A percentile compares a stretch with the other conserved stretches of the same genome.
Conservation (phyloP, 2,329 filamentous ascomycete species). For the Colletotrichum endophyticum region DNA sequence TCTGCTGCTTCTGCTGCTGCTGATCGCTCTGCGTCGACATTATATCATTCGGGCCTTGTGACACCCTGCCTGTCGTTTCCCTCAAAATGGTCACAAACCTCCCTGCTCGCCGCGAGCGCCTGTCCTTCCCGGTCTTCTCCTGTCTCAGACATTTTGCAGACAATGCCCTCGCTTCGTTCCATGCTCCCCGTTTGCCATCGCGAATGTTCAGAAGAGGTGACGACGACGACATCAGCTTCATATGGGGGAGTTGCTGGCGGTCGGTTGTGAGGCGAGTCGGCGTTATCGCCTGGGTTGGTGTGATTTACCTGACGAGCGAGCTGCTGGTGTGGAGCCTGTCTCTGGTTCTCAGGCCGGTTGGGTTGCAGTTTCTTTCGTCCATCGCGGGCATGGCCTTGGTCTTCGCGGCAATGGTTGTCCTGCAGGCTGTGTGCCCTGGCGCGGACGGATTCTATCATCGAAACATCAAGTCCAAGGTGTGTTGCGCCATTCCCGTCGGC, state of each 20-base stretch:
- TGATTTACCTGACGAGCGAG: slow-evolving; percentile 46
- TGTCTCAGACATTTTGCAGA: slow-evolving; percentile 30
- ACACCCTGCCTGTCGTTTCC: not conserved
- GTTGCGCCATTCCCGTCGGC: not conserved
- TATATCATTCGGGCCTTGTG: not conserved
- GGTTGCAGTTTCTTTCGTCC: slow-evolving; percentile 50
- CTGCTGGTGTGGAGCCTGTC: slow-evolving; percentile 52
- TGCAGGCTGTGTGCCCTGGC: slow-evolving; percentile 20
- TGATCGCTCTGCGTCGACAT: not conserved
- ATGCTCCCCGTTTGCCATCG: not conserved
- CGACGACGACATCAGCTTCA: not conserved
- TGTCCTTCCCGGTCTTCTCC: slow-evolving; percentile 25
- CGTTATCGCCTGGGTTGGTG: slow-evolving; percentile 35
- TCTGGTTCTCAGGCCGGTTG: slow-evolving; percentile 31
- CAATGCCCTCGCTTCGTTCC: not conserved
- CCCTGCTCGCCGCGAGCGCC: not conserved
- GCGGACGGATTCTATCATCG: slow-evolving; percentile 32
- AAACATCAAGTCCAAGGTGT: slow-evolving; percentile 38
- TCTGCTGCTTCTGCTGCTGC: not conserved
- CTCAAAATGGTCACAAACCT: not conserved
- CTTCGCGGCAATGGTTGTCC: slow-evolving; percentile 37
- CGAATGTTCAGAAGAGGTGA: slow-evolving; percentile 1
- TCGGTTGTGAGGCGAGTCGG: not conserved
- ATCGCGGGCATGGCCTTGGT: slow-evolving; percentile 52
- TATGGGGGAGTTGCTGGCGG: not conserved